A percentile compares a stretch with the other conserved stretches of the same genome.
Conservation (phyloP, 495 filamentous ascomycete genomes). For the Pyronema domesticum region DNA sequence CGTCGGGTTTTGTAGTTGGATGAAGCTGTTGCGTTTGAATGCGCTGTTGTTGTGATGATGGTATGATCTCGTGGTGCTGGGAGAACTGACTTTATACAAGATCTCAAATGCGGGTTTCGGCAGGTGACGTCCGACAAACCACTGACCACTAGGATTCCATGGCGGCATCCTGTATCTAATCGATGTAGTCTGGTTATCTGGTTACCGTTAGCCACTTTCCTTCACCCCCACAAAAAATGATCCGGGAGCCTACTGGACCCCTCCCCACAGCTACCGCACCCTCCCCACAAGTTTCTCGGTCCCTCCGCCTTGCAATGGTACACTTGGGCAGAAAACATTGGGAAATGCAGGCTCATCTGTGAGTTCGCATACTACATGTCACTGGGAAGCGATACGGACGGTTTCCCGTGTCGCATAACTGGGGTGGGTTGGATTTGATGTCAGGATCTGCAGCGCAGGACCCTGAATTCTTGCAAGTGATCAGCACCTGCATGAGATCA, state of each 20-base stretch:
- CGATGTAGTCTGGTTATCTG: background rate
- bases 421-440: background rate
- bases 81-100: background rate
- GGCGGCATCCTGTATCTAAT: background rate
- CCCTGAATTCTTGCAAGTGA: background rate
- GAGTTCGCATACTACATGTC: background rate
- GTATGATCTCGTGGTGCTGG: too few relatives aligned
- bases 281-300: background rate
- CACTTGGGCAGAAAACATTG: background rate
- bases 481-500: conserved; percentile 2
- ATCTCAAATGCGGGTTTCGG: background rate
- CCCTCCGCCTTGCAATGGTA: background rate
- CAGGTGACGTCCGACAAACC: too few relatives aligned
- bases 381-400: background rate
- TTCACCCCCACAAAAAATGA: background rate
- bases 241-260: background rate
- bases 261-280: background rate
- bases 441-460: background rate
- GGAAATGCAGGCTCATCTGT: background rate
- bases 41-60: too few relatives aligned
- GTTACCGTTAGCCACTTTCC: background rate
- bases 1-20: too few relatives aligned
- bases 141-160: too few relatives aligned
- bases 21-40: too few relatives aligned
- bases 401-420: background rate